These are phyloP conservation scores for Thelephora aurantiotincta DNA, from an alignment of 768 basidiomycete genomes.

Conservation along the genomic window DNA sequence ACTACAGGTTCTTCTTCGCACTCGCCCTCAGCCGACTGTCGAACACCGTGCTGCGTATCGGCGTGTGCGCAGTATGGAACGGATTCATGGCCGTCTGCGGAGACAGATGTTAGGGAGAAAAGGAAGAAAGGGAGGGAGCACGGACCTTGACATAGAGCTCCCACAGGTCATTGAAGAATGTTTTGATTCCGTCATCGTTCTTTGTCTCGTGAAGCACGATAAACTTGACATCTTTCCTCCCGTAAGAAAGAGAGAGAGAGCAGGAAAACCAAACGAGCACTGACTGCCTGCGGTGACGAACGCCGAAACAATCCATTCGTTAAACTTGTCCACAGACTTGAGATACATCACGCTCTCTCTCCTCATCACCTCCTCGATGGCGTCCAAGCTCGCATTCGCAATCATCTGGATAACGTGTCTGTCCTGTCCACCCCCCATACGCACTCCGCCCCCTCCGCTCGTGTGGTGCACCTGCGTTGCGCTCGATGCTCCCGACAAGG, in stretches of 20 bases:
- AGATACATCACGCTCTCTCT: constrained; percentile 81
- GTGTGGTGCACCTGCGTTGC: constrained; percentile 48
- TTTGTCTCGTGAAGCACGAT: constrained; percentile 87
- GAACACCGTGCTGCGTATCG: constrained; percentile 69
- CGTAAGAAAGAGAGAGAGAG: background rate
- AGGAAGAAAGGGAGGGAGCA: background rate
- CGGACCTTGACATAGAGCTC: constrained; percentile 92
- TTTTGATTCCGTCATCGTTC: constrained; percentile 92
- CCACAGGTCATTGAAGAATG: constrained; percentile 93
- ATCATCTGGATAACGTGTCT: constrained; percentile 98
- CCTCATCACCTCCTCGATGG: constrained; percentile 85
- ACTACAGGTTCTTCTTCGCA: constrained; percentile 69
- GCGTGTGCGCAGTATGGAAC: constrained; percentile 86
- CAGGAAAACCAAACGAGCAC: constrained; percentile 16
- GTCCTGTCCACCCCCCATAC: constrained; percentile 72
- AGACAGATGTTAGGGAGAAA: constrained; percentile 1
- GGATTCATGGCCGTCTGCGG: constrained; percentile 81
- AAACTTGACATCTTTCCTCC: constrained; percentile 77
- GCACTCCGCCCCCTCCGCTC: constrained; percentile 39
- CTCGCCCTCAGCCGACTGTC: constrained; percentile 73
- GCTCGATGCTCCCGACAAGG: constrained; percentile 73
- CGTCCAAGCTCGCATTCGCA: constrained; percentile 91
- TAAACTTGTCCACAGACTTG: constrained; percentile 92
- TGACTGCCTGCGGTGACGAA: constrained; percentile 92
- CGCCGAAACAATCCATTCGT: constrained; percentile 96